A percentile compares a stretch with the other conserved stretches of the same genome.
phyloP scores from a whole-genome alignment of 352 stramenopile genomes.

The Thalassiosira livingstoniorum region DNA sequence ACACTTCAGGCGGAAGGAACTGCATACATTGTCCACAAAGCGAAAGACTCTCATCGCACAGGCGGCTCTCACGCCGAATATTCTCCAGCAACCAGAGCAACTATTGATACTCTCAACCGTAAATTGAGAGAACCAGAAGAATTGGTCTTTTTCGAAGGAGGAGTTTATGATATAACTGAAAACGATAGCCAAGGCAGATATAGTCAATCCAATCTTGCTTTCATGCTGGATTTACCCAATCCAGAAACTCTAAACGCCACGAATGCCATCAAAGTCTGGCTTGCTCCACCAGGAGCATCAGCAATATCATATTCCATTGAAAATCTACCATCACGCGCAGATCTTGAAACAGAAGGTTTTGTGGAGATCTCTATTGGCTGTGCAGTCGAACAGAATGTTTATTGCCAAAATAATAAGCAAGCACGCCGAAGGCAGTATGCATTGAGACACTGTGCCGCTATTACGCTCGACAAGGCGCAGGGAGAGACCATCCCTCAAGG shows the following conservation, averaged over 20 bases:
- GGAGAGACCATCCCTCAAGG: background rate
- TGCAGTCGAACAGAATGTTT: background rate
- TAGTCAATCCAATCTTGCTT: constrained; percentile 19
- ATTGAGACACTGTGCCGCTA: constrained; percentile 8
- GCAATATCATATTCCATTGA: background rate
- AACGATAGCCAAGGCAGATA: constrained; percentile 2
- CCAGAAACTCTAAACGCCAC: background rate
- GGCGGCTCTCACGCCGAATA: background rate
- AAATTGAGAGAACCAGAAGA: background rate
- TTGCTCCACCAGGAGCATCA: background rate
- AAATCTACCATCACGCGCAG: background rate
- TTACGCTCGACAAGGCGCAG: constrained; percentile 25
- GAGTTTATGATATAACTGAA: background rate
- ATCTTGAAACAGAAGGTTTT: constrained; percentile 10
- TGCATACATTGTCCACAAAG: too few relatives aligned
- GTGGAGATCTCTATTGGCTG: background rate
- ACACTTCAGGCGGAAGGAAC: too few relatives aligned
- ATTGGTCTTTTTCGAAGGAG: constrained; percentile 4
- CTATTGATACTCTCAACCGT: background rate
- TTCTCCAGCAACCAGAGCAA: background rate
- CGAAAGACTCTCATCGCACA: too few relatives aligned
- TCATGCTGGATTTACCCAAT: constrained; percentile 17
- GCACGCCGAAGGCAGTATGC: constrained; percentile 32
- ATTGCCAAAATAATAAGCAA: background rate
- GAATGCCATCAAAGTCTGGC: background rate